Conservation (phyloP, 2,329 filamentous ascomycete genomes). For the Arthrobotrys sinensis region DNA sequence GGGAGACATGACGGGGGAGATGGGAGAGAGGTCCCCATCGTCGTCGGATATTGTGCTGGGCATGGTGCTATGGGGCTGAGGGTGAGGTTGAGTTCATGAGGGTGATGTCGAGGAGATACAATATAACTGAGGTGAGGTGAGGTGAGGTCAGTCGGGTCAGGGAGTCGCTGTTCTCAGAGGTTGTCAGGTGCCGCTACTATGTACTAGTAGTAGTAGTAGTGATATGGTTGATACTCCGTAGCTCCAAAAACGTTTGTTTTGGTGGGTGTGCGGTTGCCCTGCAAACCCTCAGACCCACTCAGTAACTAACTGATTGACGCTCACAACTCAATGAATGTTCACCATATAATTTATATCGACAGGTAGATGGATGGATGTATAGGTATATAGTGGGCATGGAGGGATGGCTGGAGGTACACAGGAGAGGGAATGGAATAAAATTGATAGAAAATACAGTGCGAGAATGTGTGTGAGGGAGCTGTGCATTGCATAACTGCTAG, state of each 20-base stretch:
- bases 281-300: background rate
- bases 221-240: no score
- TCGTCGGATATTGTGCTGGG: slow-evolving; percentile 40
- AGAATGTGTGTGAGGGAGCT: background rate
- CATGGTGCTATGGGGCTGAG: slow-evolving; percentile 25
- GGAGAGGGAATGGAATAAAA: no score
- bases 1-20: slow-evolving; percentile 49
- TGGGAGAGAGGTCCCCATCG: slow-evolving; percentile 51
- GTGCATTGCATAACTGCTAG: no score
- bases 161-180: background rate
- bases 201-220: no score
- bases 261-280: background rate
- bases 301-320: background rate
- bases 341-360: no score
- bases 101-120: background rate
- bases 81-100: background rate
- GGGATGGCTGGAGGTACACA: no score
- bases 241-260: background rate
- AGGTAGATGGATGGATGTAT: no score
- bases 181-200: background rate
- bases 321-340: no score
- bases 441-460: background rate
- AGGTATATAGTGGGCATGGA: no score
- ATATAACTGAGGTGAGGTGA: background rate
- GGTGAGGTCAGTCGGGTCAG: background rate